phyloP scores from a whole-genome alignment of 73 alveolate genomes.

The Effrenium voratum region DNA sequence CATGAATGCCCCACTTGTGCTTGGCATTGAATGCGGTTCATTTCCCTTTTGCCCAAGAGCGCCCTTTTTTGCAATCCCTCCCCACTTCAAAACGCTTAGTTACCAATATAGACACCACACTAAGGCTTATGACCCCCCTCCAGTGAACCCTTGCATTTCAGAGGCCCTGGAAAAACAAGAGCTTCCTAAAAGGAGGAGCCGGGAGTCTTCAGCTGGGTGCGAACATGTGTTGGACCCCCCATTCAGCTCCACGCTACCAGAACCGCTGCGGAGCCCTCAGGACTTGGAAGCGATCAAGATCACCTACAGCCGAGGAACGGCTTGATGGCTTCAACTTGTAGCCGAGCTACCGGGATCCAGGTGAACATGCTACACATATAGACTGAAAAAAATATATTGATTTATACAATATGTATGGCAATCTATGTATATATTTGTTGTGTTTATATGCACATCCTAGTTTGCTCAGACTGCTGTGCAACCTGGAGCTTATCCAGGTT shows the following conservation, averaged over 20 bases:
- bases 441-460: too few species aligned
- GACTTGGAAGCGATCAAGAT: conserved; percentile 62
- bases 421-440: too few species aligned
- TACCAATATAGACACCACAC: neutral
- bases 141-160: neutral
- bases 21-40: too few species aligned
- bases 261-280: neutral
- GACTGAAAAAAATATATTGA: too few species aligned
- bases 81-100: neutral
- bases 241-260: neutral
- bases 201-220: neutral
- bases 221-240: too few species aligned
- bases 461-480: too few species aligned
- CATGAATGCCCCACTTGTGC: neutral
- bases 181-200: neutral
- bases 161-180: neutral
- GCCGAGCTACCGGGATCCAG: neutral
- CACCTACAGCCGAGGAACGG: conserved; percentile 30
- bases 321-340: neutral
- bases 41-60: neutral
- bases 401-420: too few species aligned
- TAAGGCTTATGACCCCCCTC: neutral
- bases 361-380: too few species aligned
- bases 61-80: too few species aligned
- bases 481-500: too few species aligned